Evolutionary conservation across 331 rosid species (phyloP).

Genomic region (Acacia concinna): DNA sequence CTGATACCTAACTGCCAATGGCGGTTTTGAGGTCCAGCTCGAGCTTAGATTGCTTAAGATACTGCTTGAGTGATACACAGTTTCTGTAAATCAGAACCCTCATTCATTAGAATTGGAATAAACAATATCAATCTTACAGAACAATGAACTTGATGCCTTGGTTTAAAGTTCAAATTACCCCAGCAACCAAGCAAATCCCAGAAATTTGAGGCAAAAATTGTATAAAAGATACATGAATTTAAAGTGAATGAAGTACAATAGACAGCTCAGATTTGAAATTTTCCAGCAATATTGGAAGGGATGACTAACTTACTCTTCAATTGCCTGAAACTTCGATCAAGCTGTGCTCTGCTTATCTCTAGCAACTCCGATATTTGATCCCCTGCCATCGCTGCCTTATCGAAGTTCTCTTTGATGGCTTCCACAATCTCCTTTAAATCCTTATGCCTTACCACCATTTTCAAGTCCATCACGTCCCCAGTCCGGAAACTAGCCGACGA

Average conservation of each 20-base stretch:
- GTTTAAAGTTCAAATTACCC: not conserved
- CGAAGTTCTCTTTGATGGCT: conserved; percentile 77
- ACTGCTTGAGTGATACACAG: conserved; percentile 92
- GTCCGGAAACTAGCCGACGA: conserved; percentile 48
- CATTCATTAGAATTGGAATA: conserved; percentile 9
- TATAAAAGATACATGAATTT: not conserved
- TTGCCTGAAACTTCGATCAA: conserved; percentile 86
- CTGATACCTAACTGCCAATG: conserved; percentile 81
- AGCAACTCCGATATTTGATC: conserved; percentile 84
- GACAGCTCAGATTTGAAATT: not conserved
- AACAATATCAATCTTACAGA: not conserved
- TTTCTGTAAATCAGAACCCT: conserved; percentile 51
- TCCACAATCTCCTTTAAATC: conserved; percentile 93
- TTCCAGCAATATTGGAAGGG: not conserved
- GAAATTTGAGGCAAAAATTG: not conserved
- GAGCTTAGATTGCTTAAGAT: conserved; percentile 87
- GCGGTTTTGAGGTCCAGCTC: conserved; percentile 95
- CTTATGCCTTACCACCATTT: conserved; percentile 85
- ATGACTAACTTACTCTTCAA: conserved; percentile 64
- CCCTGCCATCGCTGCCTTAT: conserved; percentile 80
- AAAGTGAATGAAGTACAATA: not conserved
- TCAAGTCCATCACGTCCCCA: conserved; percentile 69
- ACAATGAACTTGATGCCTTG: not conserved
- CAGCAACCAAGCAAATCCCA: not conserved
- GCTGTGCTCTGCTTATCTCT: conserved; percentile 77